A percentile compares a stretch with the other conserved stretches of the same genome.
Conservation (phyloP, 1,284 basidiomycete species). For the Fomitopsis pinicola region DNA sequence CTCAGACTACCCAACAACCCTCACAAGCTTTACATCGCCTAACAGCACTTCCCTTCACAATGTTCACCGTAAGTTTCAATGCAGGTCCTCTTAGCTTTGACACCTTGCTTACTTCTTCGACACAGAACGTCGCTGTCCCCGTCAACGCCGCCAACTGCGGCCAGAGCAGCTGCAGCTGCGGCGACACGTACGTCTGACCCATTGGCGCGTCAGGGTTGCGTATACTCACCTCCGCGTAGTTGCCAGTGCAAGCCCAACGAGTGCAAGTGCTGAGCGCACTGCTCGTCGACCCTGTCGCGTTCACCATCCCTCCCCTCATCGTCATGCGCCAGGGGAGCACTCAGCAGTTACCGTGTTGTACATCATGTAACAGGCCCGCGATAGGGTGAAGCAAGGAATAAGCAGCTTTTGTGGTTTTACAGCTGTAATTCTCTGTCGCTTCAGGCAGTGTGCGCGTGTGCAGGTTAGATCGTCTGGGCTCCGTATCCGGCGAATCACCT, state of each 20-base stretch:
- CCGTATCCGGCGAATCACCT: too few relatives aligned
- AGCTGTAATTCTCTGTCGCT: neutral
- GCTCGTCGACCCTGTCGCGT: neutral
- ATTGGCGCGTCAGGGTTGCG: neutral
- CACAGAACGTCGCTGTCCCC: conserved; percentile 36
- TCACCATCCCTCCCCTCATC: neutral
- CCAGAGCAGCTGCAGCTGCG: conserved; percentile 46
- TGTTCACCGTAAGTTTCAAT: conserved; percentile 8
- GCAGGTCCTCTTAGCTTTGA: neutral
- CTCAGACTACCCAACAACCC: conserved; percentile 4
- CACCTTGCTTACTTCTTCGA: neutral
- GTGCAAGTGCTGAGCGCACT: conserved; percentile 52
- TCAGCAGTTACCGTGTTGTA: neutral
- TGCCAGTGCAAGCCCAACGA: conserved; percentile 54
- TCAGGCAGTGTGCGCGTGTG: neutral
- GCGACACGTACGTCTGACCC: conserved; percentile 35
- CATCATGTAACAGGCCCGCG: neutral
- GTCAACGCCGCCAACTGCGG: conserved; percentile 46
- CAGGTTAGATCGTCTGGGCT: too few relatives aligned
- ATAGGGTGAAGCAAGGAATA: neutral
- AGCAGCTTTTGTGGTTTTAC: neutral
- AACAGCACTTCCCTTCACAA: conserved; percentile 1
- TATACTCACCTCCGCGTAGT: conserved; percentile 26
- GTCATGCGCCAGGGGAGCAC: neutral
- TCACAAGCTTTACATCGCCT: neutral